phyloP scores from a whole-genome alignment of 371 early-diverging fungal species.

The Syncephalis plumigaleata region DNA sequence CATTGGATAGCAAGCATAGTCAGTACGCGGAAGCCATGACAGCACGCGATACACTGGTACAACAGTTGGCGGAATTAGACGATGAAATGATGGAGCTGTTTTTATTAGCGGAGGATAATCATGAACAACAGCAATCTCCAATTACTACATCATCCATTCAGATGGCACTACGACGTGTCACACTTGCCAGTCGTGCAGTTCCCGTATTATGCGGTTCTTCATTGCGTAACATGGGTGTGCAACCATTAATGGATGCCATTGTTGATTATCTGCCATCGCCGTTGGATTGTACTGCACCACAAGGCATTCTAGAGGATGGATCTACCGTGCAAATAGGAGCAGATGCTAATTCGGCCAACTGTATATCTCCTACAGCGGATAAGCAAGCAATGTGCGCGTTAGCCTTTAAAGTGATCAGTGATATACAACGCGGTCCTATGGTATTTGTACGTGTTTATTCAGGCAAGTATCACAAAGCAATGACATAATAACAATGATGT shows the following conservation, averaged over 20 bases:
- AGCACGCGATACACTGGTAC: slow-evolving; percentile 54
- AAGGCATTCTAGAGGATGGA: slow-evolving; percentile 25
- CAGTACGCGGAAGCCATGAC: slow-evolving; percentile 25
- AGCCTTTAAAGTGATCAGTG: slow-evolving; percentile 87
- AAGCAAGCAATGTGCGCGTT: slow-evolving; percentile 54
- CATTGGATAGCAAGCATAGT: slow-evolving; percentile 3
- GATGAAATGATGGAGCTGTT: slow-evolving; percentile 68
- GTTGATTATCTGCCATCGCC: slow-evolving; percentile 80
- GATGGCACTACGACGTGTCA: slow-evolving; percentile 50
- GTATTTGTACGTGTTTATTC: slow-evolving; percentile 91
- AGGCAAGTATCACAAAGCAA: slow-evolving; percentile 24
- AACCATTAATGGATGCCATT: slow-evolving; percentile 80
- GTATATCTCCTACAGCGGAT: slow-evolving; percentile 12
- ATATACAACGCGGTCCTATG: slow-evolving; percentile 67
- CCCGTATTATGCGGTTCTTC: slow-evolving; percentile 86
- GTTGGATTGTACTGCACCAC: slow-evolving; percentile 37
- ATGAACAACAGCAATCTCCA: background rate
- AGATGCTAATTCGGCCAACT: slow-evolving; percentile 1
- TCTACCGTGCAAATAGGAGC: slow-evolving; percentile 13
- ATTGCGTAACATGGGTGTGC: slow-evolving; percentile 85
- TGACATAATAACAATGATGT: too few relatives aligned
- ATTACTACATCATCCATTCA: slow-evolving; percentile 39
- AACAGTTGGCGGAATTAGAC: slow-evolving; percentile 70
- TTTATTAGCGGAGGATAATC: slow-evolving; percentile 51
- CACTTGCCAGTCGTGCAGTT: slow-evolving; percentile 39